Evolutionary conservation across 1,284 basidiomycete species (phyloP), one percentile per base, ranked within the genome.

Genomic region (Hymenochaete sp.): DNA sequence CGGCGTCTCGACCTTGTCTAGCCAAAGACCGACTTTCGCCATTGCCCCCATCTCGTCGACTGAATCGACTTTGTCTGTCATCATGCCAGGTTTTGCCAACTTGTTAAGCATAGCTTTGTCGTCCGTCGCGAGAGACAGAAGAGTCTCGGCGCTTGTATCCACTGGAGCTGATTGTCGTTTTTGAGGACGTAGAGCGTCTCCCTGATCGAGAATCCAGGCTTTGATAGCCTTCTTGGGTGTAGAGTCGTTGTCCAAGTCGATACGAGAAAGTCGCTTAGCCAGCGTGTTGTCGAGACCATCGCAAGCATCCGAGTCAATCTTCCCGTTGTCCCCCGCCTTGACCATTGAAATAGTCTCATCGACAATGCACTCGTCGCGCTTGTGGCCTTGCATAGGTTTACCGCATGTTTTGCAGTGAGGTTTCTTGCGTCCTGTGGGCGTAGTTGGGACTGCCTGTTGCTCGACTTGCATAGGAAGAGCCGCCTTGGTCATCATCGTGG

Each of bases 391-490:
- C 49, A 51, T 51, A 1, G 35, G 49, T 8, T 33, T 29, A 6
- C 49, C 49, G 22, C 49, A 51, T n/a, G 38, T 47, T 19, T 13
- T 47, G 33, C 49, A 51, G 35, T 37, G 42, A 10, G 40, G 49
- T 25, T 47, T 47, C 33, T 44, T 51, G 41, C 45, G 45, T 19
- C 24, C 28, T 4, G 40, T 47, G 24, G 41, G 41, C 8, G 48
- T 45, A 21, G 24, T 32, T 8, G 36, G 43, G 9, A 14, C 22
- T n/a, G n/a, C n/a, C n/a, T n/a, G n/a, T n/a, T n/a, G n/a, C n/a
- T n/a, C n/a, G n/a, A n/a, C n/a, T n/a, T n/a, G n/a, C n/a, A n/a
- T n/a, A n/a, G n/a, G n/a, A n/a, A n/a, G n/a, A n/a, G n/a, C n/a
- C n/a, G n/a, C n/a, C n/a, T n/a, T n/a, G n/a, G n/a, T n/a, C n/a